Conservation (phyloP, 305 asterid genomes). For the Solanum hybrid region DNA sequence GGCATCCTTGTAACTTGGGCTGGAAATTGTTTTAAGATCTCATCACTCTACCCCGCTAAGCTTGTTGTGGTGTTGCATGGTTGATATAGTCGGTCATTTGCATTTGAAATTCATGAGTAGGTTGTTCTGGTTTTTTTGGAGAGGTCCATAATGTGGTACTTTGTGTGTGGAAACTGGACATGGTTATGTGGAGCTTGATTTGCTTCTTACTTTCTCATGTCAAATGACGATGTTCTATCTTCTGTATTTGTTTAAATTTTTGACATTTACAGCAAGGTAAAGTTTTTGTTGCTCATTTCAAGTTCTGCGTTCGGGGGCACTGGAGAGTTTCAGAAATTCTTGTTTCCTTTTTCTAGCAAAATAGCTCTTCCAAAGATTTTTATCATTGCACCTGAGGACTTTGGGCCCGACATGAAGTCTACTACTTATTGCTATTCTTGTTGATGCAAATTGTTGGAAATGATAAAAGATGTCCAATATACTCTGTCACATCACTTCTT, state of each 20-base stretch:
- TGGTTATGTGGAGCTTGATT: background rate
- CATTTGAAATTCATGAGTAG: background rate
- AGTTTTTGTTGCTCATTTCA: background rate
- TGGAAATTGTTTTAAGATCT: background rate
- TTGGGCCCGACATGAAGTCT: background rate
- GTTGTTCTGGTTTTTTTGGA: background rate
- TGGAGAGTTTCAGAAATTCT: background rate
- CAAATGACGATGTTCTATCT: background rate
- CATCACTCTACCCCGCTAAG: background rate
- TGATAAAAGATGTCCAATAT: background rate
- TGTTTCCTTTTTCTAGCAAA: background rate
- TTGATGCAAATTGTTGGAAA: background rate
- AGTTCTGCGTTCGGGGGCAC: background rate
- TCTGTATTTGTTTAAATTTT: background rate
- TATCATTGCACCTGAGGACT: background rate
- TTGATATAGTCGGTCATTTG: background rate
- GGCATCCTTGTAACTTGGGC: background rate
- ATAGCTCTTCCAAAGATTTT: constrained; percentile 3
- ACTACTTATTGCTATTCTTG: background rate
- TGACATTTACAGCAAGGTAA: background rate
- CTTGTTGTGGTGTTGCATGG: background rate
- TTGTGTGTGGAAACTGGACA: background rate
- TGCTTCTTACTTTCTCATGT: background rate
- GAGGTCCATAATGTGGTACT: background rate
- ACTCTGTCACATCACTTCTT: background rate